A percentile compares a stretch with the other conserved stretches of the same genome.
Evolutionary conservation across 352 stramenopile genomes (phyloP).

Genomic region (Phytophthora ramorum): DNA sequence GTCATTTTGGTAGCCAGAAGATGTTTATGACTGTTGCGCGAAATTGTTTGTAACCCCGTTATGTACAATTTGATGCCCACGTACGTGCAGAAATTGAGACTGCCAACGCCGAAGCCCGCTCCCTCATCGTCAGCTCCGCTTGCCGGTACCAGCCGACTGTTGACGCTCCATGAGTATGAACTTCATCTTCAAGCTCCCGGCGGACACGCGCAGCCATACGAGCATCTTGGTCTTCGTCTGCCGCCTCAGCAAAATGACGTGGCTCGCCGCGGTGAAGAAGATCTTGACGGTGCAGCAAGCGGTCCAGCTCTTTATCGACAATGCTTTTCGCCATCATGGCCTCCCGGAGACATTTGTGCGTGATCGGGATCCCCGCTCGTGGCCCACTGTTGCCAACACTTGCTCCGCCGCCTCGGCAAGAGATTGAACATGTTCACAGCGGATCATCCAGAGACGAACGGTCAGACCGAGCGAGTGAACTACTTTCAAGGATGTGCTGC

Average conservation of each 20-base stretch:
- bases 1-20: not conserved
- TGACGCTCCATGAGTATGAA: not conserved
- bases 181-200: not conserved
- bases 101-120: conserved; percentile 1
- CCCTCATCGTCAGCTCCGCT: not conserved
- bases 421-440: not conserved
- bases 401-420: not conserved
- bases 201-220: not conserved
- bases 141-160: not conserved
- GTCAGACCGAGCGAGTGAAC: not conserved
- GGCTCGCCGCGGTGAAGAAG: not conserved
- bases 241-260: not conserved
- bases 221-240: not conserved
- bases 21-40: not conserved
- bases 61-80: not conserved
- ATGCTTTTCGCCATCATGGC: not conserved
- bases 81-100: not conserved
- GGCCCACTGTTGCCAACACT: not conserved
- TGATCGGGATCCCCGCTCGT: not conserved
- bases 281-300: not conserved
- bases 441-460: conserved; percentile 3
- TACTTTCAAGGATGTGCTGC: not conserved
- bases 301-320: not conserved
- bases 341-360: not conserved
- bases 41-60: not conserved